Percentiles rank a stretch among this genome's conserved stretches.
These are phyloP conservation scores for Nyctanthes arbortristis DNA, from an alignment of 257 asterid species.

Conservation along the genomic window DNA sequence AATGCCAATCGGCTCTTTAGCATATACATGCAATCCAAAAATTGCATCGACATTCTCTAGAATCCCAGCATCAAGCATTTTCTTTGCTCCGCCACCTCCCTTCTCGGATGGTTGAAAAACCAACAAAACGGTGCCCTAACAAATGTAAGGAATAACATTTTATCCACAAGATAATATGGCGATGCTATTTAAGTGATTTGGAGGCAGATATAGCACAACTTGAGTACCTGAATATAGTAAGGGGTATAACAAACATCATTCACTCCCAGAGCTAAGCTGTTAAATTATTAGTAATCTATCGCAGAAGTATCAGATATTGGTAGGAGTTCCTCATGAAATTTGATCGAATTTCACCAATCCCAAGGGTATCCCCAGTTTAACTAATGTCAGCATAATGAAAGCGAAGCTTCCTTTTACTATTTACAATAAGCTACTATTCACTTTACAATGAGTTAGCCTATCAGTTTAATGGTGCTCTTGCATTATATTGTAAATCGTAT, in stretches of 20 bases:
- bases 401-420: too few species aligned
- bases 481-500: too few species aligned
- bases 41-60: slow-evolving; percentile 60
- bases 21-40: slow-evolving; percentile 52
- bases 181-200: not conserved
- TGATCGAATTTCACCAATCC: too few species aligned
- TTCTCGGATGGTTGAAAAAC: slow-evolving; percentile 88
- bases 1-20: slow-evolving; percentile 37
- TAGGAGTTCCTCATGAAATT: too few species aligned
- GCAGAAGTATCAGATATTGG: not conserved
- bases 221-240: not conserved
- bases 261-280: not conserved
- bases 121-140: slow-evolving; percentile 64
- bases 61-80: slow-evolving; percentile 56
- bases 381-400: too few species aligned
- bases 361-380: too few species aligned
- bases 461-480: too few species aligned
- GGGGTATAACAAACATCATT: not conserved
- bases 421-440: too few species aligned
- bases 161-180: not conserved
- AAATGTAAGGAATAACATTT: not conserved
- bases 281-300: too few species aligned
- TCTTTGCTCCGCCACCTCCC: slow-evolving; percentile 74
- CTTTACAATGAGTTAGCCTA: too few species aligned
- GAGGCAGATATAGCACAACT: not conserved